phyloP scores from a whole-genome alignment of 768 basidiomycete genomes.

The Postia placenta region DNA sequence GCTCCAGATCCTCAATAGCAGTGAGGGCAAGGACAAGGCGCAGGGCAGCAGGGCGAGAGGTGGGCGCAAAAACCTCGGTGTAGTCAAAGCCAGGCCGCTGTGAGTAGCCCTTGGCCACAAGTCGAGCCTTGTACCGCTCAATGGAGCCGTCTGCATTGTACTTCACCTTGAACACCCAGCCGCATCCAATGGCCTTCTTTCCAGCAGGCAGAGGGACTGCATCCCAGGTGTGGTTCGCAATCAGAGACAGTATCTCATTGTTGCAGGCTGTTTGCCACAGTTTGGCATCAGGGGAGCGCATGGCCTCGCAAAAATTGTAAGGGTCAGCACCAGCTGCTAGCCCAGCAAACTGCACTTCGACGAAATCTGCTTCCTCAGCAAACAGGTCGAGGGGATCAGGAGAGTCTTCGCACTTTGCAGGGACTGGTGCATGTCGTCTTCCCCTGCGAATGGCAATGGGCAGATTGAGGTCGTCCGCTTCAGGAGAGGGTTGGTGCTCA shows the following conservation, averaged over 20 bases:
- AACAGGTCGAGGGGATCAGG: background rate
- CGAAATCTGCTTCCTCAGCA: background rate
- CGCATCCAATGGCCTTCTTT: conserved; percentile 12
- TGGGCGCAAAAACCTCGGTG: conserved; percentile 14
- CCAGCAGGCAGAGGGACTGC: conserved; percentile 1
- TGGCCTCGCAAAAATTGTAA: background rate
- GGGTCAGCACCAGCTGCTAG: background rate
- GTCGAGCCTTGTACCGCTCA: conserved; percentile 27
- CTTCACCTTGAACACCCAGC: conserved; percentile 26
- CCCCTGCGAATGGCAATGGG: background rate
- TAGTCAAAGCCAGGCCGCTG: conserved; percentile 24
- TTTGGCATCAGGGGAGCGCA: background rate
- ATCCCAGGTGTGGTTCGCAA: background rate
- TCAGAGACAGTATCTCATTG: background rate
- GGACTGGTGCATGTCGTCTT: no score
- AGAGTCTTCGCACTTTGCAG: background rate
- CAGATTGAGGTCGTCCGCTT: background rate
- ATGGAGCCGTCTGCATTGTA: conserved; percentile 11
- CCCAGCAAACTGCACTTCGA: conserved; percentile 1
- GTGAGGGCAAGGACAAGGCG: conserved; percentile 1
- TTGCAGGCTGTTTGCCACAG: background rate
- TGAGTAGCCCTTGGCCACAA: conserved; percentile 36
- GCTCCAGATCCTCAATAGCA: conserved; percentile 1
- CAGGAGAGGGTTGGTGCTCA: background rate
- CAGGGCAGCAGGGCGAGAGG: background rate